Evolutionary conservation across 2,329 filamentous ascomycete species (phyloP), one percentile per base, ranked within the genome.

Genomic region (Tothia fuscella): DNA sequence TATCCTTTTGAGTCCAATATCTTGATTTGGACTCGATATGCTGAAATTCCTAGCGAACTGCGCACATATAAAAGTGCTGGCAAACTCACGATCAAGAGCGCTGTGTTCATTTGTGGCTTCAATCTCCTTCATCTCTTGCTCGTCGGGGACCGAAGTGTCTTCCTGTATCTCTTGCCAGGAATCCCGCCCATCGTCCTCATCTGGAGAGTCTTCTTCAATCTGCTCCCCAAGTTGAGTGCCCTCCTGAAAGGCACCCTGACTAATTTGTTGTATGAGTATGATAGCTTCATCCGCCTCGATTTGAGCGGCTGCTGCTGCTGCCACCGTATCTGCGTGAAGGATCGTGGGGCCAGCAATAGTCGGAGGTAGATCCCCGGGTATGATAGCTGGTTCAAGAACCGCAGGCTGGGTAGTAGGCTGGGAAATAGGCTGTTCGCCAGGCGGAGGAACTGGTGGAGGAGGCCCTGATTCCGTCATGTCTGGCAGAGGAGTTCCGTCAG

Each of bases 41-140:
- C 9, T 30, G n/a, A n/a, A n/a, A n/a, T n/a, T n/a, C n/a, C n/a
- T n/a, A n/a, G n/a, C n/a, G n/a, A n/a, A n/a, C n/a, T n/a, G n/a
- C n/a, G n/a, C n/a, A n/a, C n/a, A n/a, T n/a, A n/a, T n/a, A n/a
- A n/a, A n/a, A n/a, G n/a, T n/a, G n/a, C n/a, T n/a, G n/a, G n/a
- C n/a, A n/a, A 45, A 59, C 60, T 50, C 56, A 64, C 66, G 66
- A 48, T 79, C 72, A 34, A 68, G 51, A n/a, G 74, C 75, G 53
- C 67, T 75, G 46, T 71, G 63, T 42, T 71, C 66, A 38, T 29
- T 12, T 12, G 56, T 56, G 3, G 60, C 57, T 38, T 73, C 67
- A 24, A 78, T 75, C 49, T 72, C 71, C 49, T 69, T 71, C 49
- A 77, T 50, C 58, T 80, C 76, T 7, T 66, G 66, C 49, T 74